Conservation (phyloP, 2,329 filamentous ascomycete species). For the Chaetothyriales sp. region DNA sequence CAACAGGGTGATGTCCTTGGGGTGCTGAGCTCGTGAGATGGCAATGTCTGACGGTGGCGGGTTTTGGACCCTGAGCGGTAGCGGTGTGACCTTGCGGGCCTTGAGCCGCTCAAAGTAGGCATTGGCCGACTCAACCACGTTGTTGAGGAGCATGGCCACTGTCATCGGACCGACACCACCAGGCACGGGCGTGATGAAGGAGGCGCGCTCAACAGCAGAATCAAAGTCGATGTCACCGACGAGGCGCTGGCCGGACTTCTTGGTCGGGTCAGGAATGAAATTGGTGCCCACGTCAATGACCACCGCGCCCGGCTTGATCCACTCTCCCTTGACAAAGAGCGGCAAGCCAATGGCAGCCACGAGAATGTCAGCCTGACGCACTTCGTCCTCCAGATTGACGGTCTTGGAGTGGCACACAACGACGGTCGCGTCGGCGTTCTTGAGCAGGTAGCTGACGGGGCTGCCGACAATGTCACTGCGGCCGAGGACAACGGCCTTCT, state of each 20-base stretch:
- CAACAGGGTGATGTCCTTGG: slow-evolving; percentile 77
- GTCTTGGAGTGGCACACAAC: slow-evolving; percentile 93
- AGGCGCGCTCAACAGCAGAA: slow-evolving; percentile 68
- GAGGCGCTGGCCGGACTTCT: slow-evolving; percentile 80
- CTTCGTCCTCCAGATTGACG: slow-evolving; percentile 50
- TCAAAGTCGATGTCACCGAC: slow-evolving; percentile 94
- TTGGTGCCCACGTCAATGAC: slow-evolving; percentile 98
- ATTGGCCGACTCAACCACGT: slow-evolving; percentile 76
- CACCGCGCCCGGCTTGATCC: slow-evolving; percentile 86
- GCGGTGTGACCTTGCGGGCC: slow-evolving; percentile 59
- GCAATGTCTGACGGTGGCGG: slow-evolving; percentile 95
- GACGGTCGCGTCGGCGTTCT: slow-evolving; percentile 91
- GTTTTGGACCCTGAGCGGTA: slow-evolving; percentile 62
- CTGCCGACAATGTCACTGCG: slow-evolving; percentile 95
- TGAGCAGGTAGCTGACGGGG: slow-evolving; percentile 87
- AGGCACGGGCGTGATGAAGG: slow-evolving; percentile 86
- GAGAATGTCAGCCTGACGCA: slow-evolving; percentile 77
- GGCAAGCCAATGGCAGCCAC: slow-evolving; percentile 83
- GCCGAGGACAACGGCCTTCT: slow-evolving; percentile 86
- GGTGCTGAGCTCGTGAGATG: slow-evolving; percentile 72
- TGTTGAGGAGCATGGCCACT: slow-evolving; percentile 92
- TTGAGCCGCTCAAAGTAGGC: slow-evolving; percentile 72
- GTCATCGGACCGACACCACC: slow-evolving; percentile 98
- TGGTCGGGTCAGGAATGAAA: slow-evolving; percentile 74
- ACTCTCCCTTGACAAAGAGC: slow-evolving; percentile 81